These are phyloP conservation scores for Metarhizium sp. DNA, from an alignment of 2,329 filamentous ascomycete genomes.

Conservation along the genomic window DNA sequence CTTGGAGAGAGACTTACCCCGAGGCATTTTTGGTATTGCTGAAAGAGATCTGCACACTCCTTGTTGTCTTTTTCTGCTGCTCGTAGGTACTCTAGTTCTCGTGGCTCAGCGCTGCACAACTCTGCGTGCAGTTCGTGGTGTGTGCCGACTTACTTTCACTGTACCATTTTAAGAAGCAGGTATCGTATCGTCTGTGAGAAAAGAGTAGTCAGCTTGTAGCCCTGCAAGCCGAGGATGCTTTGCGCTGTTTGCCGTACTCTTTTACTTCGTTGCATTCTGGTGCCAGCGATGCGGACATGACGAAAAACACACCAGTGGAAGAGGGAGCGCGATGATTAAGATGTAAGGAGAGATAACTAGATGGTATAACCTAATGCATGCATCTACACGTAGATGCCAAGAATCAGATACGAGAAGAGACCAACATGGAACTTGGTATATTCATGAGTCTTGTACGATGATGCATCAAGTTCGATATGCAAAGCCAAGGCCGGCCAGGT, in stretches of 20 bases:
- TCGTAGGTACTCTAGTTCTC: slow-evolving; percentile 68
- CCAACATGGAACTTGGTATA: no score
- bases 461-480: no score
- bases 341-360: no score
- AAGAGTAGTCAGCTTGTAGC: slow-evolving; percentile 1
- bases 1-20: slow-evolving; percentile 40
- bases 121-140: neutral
- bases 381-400: no score
- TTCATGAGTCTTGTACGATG: no score
- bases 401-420: no score
- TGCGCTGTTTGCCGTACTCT: slow-evolving; percentile 52
- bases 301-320: neutral
- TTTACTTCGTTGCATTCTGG: slow-evolving; percentile 94
- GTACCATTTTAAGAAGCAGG: slow-evolving; percentile 98
- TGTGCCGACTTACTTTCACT: slow-evolving; percentile 69
- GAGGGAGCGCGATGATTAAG: no score
- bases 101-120: neutral
- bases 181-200: slow-evolving; percentile 71
- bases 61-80: slow-evolving; percentile 72
- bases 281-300: slow-evolving; percentile 83
- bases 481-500: no score
- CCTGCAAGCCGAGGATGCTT: neutral
- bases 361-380: no score
- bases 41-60: slow-evolving; percentile 80
- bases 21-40: slow-evolving; percentile 79